Base-by-base conservation (phyloP, 139 green algal genomes). In the Helicosporidium sp. region DNA sequence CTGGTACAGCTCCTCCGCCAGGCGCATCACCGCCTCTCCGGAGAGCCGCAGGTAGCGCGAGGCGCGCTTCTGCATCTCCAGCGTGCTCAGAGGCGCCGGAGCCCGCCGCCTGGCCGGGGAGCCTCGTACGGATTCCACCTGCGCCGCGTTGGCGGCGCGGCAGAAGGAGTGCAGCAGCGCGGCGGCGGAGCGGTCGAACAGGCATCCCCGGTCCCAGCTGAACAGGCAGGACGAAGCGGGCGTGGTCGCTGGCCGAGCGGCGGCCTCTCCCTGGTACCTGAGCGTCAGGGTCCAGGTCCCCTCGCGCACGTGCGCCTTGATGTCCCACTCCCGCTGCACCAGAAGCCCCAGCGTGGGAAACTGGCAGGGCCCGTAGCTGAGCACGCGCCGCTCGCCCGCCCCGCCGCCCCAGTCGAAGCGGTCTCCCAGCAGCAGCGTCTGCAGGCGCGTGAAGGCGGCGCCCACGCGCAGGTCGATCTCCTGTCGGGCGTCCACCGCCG, bases 1-100 rank as follows among this genome's bases (percentile, higher is more conserved):
- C 62, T 97, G 82, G 73, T 95, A 95, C 54, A 96, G 68, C 64
- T 95, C 86, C 73, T 97, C 87, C 6, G 88, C 88, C n/a, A 91
- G 48, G 62, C 82, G 74, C 85, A 95, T 93, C 66, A 90, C 77
- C 37, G 64, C 62, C 53, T 84, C 77, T 44, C 57, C 79, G 25
- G 62, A 57, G 33, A 96, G 59, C 33, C 79, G 68, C 40, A 95
- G 71, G 41, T 69, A 70, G 40, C 51, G 41, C 3, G 73, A 91
- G 25, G 69, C 83, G 1, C 67, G 54, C 68, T 97, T 97, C 60
- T 91, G 78, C 72, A 98, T 80, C 54, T 94, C 89, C 48, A 98
- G 68, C 2, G 89, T 98, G 57, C 70, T 82, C 37, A 98, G 72
- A 0, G 89, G 89, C 18, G 56, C 26, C 3, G 89, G 89, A 8